These are phyloP conservation scores for Candida sp. DNA, from an alignment of 1,139 yeast genomes.

Conservation along the genomic window DNA sequence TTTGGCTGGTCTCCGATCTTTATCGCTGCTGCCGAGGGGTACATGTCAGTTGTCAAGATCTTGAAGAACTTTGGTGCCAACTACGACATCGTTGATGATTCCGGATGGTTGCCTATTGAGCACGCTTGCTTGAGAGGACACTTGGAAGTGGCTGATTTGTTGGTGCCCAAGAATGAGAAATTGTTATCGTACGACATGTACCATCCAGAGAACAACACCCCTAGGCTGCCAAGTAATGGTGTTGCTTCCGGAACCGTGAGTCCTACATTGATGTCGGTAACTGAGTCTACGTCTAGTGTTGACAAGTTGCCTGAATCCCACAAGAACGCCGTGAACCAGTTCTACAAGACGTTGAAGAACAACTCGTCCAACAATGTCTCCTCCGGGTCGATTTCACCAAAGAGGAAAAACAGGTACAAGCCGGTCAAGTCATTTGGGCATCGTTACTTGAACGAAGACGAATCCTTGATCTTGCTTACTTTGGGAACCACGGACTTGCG, in stretches of 20 bases:
- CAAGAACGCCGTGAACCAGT: conserved; percentile 37
- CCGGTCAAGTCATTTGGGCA: conserved; percentile 90
- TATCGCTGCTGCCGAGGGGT: conserved; percentile 91
- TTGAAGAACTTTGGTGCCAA: conserved; percentile 60
- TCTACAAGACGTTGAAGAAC: conserved; percentile 44
- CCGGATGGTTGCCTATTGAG: conserved; percentile 98
- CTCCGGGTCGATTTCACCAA: conserved; percentile 34
- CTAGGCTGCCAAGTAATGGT: conserved; percentile 24
- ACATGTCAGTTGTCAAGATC: conserved; percentile 54
- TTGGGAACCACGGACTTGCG: conserved; percentile 88
- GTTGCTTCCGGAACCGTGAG: conserved; percentile 11
- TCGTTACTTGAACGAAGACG: conserved; percentile 65
- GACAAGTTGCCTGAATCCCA: conserved; percentile 48
- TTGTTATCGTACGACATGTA: conserved; percentile 44
- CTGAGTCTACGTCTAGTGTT: conserved; percentile 27
- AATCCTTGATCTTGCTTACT: conserved; percentile 75
- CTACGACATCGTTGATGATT: conserved; percentile 67
- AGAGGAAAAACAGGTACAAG: conserved; percentile 30
- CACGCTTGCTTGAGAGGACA: conserved; percentile 96
- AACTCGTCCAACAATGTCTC: conserved; percentile 21
- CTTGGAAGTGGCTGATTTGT: conserved; percentile 64
- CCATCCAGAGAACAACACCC: conserved; percentile 40
- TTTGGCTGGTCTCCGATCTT: conserved; percentile 98
- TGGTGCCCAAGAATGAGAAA: conserved; percentile 48
- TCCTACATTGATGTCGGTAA: conserved; percentile 19